phyloP scores from a whole-genome alignment of 2,329 filamentous ascomycete species.

The Aspergillus sp. region DNA sequence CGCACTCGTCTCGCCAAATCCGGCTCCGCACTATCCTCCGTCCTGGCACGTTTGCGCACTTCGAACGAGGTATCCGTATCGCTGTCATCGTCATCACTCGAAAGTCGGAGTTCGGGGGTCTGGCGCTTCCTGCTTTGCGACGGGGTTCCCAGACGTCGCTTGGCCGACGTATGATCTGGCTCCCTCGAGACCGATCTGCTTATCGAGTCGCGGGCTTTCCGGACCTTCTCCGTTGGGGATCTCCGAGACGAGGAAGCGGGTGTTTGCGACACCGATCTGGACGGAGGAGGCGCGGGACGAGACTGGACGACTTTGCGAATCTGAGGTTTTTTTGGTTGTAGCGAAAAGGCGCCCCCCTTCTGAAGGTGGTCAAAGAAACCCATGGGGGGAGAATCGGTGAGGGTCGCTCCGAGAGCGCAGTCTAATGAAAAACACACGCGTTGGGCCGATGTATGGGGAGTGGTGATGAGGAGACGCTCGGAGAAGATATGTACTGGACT shows the following conservation, averaged over 20 bases:
- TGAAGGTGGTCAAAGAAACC: constrained; percentile 47
- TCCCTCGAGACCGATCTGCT: constrained; percentile 33
- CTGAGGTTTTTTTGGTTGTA: constrained; percentile 42
- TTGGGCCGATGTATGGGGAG: neutral
- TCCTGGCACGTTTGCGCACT: constrained; percentile 42
- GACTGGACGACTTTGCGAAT: constrained; percentile 43
- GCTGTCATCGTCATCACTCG: constrained; percentile 42
- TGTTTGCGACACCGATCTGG: constrained; percentile 28
- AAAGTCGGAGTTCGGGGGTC: constrained; percentile 38
- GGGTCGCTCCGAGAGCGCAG: constrained; percentile 2
- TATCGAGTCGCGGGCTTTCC: constrained; percentile 22
- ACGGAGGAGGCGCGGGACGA: constrained; percentile 28
- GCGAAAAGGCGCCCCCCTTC: constrained; percentile 42
- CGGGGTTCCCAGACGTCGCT: constrained; percentile 30
- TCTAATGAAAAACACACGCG: constrained; percentile 7
- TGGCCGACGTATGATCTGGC: constrained; percentile 25
- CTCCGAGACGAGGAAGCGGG: constrained; percentile 19
- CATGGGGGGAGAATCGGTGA: constrained; percentile 27
- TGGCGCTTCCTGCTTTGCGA: constrained; percentile 36
- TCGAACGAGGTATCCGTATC: constrained; percentile 43
- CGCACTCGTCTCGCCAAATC: constrained; percentile 46
- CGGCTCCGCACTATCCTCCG: constrained; percentile 42
- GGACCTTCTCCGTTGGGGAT: constrained; percentile 20
- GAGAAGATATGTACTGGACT: constrained; percentile 15
- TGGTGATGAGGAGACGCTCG: constrained; percentile 2